A percentile compares a stretch with the other conserved stretches of the same genome.
Evolutionary conservation across 2,329 filamentous ascomycete species (phyloP).

Genomic region (Aspergillus fumigatiaffinis): DNA sequence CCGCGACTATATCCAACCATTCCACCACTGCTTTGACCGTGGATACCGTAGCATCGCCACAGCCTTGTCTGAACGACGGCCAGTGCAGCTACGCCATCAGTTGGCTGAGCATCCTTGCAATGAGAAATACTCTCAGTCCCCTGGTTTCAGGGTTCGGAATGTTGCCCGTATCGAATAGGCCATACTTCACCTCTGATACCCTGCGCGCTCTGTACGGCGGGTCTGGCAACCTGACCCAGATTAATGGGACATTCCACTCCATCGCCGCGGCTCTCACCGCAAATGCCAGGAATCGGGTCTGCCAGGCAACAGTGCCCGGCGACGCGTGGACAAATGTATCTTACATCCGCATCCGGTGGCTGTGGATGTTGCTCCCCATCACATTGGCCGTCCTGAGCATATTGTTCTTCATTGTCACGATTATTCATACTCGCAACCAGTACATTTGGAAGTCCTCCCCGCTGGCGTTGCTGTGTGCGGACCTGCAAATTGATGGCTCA

Average conservation of each 20-base stretch:
- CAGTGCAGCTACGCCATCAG: slow-evolving; percentile 19
- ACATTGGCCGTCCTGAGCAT: slow-evolving; percentile 42
- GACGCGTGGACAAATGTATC: slow-evolving; percentile 18
- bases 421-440: slow-evolving; percentile 20
- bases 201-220: slow-evolving; percentile 18
- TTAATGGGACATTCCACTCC: slow-evolving; percentile 15
- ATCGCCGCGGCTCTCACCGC: slow-evolving; percentile 15
- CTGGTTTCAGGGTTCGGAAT: slow-evolving; percentile 17
- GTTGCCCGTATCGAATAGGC: slow-evolving; percentile 16
- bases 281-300: slow-evolving; percentile 19
- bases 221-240: slow-evolving; percentile 17
- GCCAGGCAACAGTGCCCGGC: slow-evolving; percentile 10
- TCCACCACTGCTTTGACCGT: not conserved
- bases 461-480: slow-evolving; percentile 20
- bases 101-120: slow-evolving; percentile 15
- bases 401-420: slow-evolving; percentile 47
- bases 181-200: slow-evolving; percentile 17
- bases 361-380: slow-evolving; percentile 19
- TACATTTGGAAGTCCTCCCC: slow-evolving; percentile 26
- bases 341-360: slow-evolving; percentile 20
- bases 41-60: not conserved
- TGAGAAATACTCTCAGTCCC: slow-evolving; percentile 16
- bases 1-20: slow-evolving; percentile 10
- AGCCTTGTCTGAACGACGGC: slow-evolving; percentile 10
- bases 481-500: slow-evolving; percentile 2